phyloP scores from a whole-genome alignment of 192 early-diverging fungal genomes.

The Ambispora gerdemannii region DNA sequence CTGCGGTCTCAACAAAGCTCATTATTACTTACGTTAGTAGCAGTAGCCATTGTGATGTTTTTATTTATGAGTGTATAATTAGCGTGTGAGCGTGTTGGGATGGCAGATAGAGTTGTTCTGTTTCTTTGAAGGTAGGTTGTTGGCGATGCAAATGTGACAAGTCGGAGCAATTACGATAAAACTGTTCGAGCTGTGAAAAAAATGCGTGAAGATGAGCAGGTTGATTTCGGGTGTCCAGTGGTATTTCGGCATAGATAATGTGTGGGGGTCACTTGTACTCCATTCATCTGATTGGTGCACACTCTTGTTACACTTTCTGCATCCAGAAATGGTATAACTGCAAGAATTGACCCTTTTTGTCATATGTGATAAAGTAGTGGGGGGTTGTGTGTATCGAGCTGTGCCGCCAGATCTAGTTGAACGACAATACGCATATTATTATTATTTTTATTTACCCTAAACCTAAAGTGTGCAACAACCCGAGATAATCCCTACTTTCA shows the following conservation, averaged over 20 bases:
- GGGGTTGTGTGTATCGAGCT: too few species aligned
- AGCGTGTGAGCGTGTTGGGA: neutral
- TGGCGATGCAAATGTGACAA: neutral
- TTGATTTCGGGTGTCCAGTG: neutral
- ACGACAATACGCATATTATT: too few species aligned
- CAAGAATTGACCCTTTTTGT: too few species aligned
- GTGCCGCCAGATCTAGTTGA: too few species aligned
- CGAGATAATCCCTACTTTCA: too few species aligned
- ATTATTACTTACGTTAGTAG: neutral
- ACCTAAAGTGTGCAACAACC: too few species aligned
- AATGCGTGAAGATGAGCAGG: neutral
- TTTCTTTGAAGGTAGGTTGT: neutral
- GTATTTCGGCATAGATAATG: neutral
- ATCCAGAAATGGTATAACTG: too few species aligned
- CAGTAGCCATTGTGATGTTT: neutral
- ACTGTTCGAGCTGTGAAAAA: neutral
- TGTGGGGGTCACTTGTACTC: neutral
- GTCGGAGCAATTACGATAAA: slow-evolving; percentile 19
- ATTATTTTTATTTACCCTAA: too few species aligned
- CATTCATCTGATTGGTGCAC: neutral
- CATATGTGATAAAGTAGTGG: too few species aligned
- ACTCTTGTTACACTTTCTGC: neutral
- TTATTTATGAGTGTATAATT: too few species aligned
- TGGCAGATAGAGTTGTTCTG: too few species aligned
- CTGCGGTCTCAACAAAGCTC: neutral